Conservation (phyloP, 1,284 basidiomycete species). For the Moesziomyces sp. region DNA sequence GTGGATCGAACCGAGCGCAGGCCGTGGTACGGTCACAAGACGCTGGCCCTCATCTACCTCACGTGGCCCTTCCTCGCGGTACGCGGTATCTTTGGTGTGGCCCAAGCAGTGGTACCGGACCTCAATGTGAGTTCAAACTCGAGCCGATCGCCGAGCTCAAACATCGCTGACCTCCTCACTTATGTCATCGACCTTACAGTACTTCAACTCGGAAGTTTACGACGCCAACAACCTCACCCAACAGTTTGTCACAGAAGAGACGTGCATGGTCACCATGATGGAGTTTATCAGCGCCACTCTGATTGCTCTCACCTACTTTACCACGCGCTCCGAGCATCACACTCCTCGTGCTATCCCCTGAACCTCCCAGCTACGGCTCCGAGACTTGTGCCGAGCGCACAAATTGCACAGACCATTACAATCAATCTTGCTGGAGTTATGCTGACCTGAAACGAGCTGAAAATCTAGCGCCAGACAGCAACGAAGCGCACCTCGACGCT, state of each 20-base stretch:
- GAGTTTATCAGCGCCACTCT: conserved; percentile 41
- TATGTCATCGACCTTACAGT: conserved; percentile 6
- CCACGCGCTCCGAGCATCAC: conserved; percentile 2
- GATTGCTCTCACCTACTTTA: conserved; percentile 29
- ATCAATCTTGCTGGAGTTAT: background rate
- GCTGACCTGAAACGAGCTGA: background rate
- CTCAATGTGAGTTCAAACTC: conserved; percentile 24
- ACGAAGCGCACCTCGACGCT: conserved; percentile 43
- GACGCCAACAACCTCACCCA: conserved; percentile 18
- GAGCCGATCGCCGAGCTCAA: background rate
- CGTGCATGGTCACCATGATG: conserved; percentile 38
- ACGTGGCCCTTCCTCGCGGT: conserved; percentile 46
- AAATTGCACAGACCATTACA: too few species aligned
- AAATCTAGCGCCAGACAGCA: conserved; percentile 22
- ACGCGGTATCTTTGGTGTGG: conserved; percentile 46
- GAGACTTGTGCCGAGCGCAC: too few species aligned
- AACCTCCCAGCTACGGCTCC: background rate
- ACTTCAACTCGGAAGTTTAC: conserved; percentile 35
- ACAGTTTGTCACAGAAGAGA: conserved; percentile 29
- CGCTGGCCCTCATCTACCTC: conserved; percentile 25
- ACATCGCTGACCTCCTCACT: conserved; percentile 1
- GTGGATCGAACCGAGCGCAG: background rate
- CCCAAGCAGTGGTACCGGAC: conserved; percentile 17
- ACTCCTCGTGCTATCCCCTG: background rate
- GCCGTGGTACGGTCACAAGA: conserved; percentile 31